phyloP scores from a whole-genome alignment of 2,329 filamentous ascomycete genomes.

The Intubia oerlemansii region DNA sequence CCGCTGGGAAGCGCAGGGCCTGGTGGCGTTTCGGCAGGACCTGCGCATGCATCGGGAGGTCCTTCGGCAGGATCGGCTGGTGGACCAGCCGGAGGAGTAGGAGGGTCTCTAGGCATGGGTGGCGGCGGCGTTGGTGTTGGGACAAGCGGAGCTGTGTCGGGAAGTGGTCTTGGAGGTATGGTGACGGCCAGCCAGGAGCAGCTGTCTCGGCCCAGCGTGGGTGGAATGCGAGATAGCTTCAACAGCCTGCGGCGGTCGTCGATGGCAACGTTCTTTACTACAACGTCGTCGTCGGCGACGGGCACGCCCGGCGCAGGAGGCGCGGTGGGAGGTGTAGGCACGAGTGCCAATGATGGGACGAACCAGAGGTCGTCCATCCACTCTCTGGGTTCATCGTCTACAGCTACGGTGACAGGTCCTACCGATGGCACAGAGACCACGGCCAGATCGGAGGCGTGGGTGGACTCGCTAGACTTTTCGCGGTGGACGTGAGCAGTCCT shows the following conservation, averaged over 20 bases:
- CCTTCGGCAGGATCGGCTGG: background rate
- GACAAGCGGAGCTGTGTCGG: too few relatives aligned
- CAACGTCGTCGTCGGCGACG: too few relatives aligned
- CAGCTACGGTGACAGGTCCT: slow-evolving; percentile 14
- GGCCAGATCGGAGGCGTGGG: slow-evolving; percentile 15
- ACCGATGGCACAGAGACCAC: slow-evolving; percentile 22
- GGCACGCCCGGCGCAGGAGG: background rate
- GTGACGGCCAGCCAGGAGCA: slow-evolving; percentile 2
- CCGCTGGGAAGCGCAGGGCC: background rate
- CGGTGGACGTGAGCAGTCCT: slow-evolving; percentile 17
- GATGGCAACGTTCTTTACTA: slow-evolving; percentile 44
- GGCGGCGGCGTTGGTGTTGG: slow-evolving; percentile 3
- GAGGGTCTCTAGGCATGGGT: background rate
- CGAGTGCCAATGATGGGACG: slow-evolving; percentile 23
- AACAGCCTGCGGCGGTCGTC: slow-evolving; percentile 39
- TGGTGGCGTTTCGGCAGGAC: background rate
- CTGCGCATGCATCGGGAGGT: background rate
- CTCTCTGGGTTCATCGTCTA: slow-evolving; percentile 29
- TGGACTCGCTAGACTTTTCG: slow-evolving; percentile 28
- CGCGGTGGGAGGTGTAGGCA: too few relatives aligned
- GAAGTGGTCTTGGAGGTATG: too few relatives aligned
- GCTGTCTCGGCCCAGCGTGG: slow-evolving; percentile 10
- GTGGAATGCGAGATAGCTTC: slow-evolving; percentile 37
- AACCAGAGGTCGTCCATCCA: slow-evolving; percentile 38
- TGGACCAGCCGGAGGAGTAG: slow-evolving; percentile 1